Percentiles rank a stretch among this genome's conserved stretches.
These are phyloP conservation scores for Diplosphaera chodatii DNA, from an alignment of 139 green algal species.

Conservation along the genomic window DNA sequence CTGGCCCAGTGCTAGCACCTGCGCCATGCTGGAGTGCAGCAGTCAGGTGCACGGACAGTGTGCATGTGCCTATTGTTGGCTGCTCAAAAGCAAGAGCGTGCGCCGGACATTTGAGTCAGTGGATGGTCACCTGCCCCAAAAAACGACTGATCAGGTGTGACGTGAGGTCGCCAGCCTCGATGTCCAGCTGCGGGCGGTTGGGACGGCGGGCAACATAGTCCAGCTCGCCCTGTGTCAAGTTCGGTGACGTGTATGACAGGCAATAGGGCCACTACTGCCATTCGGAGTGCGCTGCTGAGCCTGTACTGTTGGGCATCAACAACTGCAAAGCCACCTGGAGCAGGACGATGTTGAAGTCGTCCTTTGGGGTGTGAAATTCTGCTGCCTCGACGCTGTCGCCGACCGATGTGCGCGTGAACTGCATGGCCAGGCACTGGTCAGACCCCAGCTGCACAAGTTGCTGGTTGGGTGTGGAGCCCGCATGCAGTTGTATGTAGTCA, in stretches of 20 bases:
- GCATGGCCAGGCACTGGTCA: constrained; percentile 6
- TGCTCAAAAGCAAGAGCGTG: too few species aligned
- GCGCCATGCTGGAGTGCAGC: not conserved
- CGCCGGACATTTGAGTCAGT: too few species aligned
- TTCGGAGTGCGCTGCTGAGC: too few species aligned
- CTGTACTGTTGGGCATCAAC: too few species aligned
- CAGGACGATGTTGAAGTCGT: constrained; percentile 46
- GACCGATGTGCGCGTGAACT: constrained; percentile 58
- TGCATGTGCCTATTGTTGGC: too few species aligned
- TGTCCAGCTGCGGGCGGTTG: constrained; percentile 35
- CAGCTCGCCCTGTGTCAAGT: constrained; percentile 62
- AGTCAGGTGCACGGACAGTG: not conserved
- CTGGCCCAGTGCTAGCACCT: constrained; percentile 75
- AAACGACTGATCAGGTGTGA: constrained; percentile 51
- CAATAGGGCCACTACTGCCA: too few species aligned
- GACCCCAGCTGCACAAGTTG: not conserved
- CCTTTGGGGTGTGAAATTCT: constrained; percentile 29
- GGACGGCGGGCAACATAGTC: constrained; percentile 40
- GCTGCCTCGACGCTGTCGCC: constrained; percentile 43
- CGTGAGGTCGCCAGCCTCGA: constrained; percentile 59
- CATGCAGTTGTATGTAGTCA: too few species aligned
- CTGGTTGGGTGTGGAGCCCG: too few species aligned
- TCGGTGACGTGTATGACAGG: too few species aligned
- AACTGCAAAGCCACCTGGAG: constrained; percentile 19
- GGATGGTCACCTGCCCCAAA: constrained; percentile 54